Evolutionary conservation across 163 green algal genomes (phyloP).

Genomic region (Scenedesmus sp.): DNA sequence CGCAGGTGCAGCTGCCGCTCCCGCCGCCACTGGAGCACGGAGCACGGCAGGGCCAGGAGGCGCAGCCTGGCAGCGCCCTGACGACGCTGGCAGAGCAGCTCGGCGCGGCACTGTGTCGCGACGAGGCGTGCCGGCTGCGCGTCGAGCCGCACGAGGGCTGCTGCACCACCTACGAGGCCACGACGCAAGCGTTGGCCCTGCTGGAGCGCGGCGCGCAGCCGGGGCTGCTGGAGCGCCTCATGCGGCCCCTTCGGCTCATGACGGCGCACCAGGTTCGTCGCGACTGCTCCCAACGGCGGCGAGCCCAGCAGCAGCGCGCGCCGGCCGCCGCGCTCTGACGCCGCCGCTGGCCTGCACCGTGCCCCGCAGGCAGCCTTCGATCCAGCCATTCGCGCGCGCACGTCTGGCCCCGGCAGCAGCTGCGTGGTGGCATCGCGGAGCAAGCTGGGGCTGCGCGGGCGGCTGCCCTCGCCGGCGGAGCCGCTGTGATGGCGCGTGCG

Average conservation of each 20-base stretch:
- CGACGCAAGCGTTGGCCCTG: slow-evolving; percentile 43
- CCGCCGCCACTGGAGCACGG: no score
- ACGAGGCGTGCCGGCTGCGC: slow-evolving; percentile 42
- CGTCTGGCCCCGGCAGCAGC: not conserved
- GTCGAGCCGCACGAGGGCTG: slow-evolving; percentile 53
- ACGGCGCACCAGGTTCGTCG: no score
- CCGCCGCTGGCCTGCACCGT: no score
- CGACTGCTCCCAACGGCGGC: no score
- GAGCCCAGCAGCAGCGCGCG: no score
- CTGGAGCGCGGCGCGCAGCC: slow-evolving; percentile 31
- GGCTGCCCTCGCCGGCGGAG: no score
- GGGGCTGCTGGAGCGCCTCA: slow-evolving; percentile 23
- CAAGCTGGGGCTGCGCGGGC: slow-evolving; percentile 13
- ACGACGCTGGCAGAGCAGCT: no score
- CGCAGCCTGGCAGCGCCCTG: not conserved
- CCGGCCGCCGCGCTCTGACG: no score
- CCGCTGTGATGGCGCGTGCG: no score
- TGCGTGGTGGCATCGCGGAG: slow-evolving; percentile 6
- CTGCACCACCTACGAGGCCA: slow-evolving; percentile 58
- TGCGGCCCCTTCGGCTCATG: slow-evolving; percentile 57
- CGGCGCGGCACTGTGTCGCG: no score
- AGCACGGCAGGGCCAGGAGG: not conserved
- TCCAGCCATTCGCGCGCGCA: slow-evolving; percentile 13
- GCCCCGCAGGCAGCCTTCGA: slow-evolving; percentile 53
- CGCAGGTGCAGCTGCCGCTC: slow-evolving; percentile 36